phyloP scores from a whole-genome alignment of 2,329 filamentous ascomycete species.

The Didymella pomorum region DNA sequence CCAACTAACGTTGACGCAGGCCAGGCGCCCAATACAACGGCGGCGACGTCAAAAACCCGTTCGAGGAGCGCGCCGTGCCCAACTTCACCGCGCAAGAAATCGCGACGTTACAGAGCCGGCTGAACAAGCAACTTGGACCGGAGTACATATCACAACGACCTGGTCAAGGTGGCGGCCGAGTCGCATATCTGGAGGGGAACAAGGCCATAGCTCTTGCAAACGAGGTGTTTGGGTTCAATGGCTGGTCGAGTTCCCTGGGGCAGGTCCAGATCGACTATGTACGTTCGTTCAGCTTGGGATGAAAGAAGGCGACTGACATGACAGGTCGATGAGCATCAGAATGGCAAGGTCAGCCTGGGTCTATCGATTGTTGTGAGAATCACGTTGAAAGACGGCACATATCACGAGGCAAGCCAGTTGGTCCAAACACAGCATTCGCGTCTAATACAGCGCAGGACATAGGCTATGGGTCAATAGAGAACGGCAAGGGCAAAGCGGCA shows the following conservation, averaged over 20 bases:
- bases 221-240: constrained; percentile 95
- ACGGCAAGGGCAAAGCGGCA: constrained; percentile 91
- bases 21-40: constrained; percentile 50
- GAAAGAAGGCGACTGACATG: constrained; percentile 26
- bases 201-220: constrained; percentile 96
- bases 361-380: constrained; percentile 90
- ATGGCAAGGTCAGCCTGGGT: constrained; percentile 81
- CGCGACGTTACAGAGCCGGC: constrained; percentile 81
- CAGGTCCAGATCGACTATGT: constrained; percentile 94
- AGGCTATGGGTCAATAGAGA: constrained; percentile 95
- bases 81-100: constrained; percentile 92
- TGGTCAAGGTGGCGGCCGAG: constrained; percentile 82
- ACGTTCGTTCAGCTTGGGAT: constrained; percentile 34
- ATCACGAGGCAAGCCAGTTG: constrained; percentile 70
- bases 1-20: constrained; percentile 36
- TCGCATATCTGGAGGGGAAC: constrained; percentile 94
- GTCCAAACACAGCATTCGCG: not conserved
- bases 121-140: constrained; percentile 93
- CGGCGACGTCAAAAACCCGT: constrained; percentile 71
- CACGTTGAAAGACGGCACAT: constrained; percentile 91
- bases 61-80: constrained; percentile 77
- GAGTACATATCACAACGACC: constrained; percentile 91
- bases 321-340: constrained; percentile 81
- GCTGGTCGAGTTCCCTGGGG: constrained; percentile 95
- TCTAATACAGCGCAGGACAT: constrained; percentile 68